phyloP scores from a whole-genome alignment of 2,329 filamentous ascomycete species.

The Lasiodiplodia hormozganensis region DNA sequence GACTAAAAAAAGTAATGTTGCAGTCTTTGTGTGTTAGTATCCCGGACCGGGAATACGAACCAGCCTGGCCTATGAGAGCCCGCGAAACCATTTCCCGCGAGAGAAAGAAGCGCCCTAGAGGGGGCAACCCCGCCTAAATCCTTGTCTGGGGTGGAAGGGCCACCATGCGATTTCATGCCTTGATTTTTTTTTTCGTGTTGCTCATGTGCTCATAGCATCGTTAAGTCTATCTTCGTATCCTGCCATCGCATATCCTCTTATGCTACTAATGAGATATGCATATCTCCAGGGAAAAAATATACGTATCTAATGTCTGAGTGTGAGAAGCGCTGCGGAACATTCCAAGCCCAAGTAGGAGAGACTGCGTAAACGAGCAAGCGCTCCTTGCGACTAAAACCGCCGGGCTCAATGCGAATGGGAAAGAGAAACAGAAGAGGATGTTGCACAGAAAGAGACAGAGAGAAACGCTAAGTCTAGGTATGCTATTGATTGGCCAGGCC shows the following conservation, averaged over 20 bases:
- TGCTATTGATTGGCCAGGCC: conserved; percentile 7
- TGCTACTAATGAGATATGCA: neutral
- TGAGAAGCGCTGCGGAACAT: neutral
- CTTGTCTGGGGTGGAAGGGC: neutral
- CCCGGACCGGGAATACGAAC: conserved; percentile 10
- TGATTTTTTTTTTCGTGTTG: neutral
- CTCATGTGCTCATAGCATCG: conserved; percentile 7
- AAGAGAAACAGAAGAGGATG: neutral
- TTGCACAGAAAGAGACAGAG: neutral
- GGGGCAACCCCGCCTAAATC: neutral
- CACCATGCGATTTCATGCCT: conserved; percentile 6
- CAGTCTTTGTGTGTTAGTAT: neutral
- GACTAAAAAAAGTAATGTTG: too few species aligned
- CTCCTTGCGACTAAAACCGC: neutral
- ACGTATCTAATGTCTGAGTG: neutral
- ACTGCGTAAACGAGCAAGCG: neutral
- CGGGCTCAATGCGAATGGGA: neutral
- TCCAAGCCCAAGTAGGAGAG: neutral
- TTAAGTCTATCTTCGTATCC: neutral
- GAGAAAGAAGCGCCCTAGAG: neutral
- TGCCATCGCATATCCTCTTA: neutral
- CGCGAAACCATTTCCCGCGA: neutral
- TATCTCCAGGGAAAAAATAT: neutral
- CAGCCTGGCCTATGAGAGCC: neutral
- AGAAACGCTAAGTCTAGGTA: conserved; percentile 10